These are phyloP conservation scores for Magnusiomyces suaveolens DNA, from an alignment of 1,139 yeast genomes.

Conservation along the genomic window DNA sequence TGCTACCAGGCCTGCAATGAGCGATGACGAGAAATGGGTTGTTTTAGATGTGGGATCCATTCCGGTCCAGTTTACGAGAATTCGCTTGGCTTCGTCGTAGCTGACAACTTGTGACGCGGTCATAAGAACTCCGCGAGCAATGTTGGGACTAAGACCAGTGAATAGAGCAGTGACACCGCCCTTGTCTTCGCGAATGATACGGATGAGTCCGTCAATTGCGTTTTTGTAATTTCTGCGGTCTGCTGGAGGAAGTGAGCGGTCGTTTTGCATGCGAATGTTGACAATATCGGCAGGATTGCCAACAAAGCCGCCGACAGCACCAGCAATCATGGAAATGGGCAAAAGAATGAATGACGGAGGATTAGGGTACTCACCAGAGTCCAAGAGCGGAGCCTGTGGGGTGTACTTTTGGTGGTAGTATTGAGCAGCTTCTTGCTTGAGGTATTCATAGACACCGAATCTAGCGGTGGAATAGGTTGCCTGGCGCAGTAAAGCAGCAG, in stretches of 20 bases:
- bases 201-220: slow-evolving; percentile 64
- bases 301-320: slow-evolving; percentile 72
- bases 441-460: slow-evolving; percentile 71
- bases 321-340: slow-evolving; percentile 76
- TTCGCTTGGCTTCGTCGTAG: slow-evolving; percentile 63
- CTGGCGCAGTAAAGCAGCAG: slow-evolving; percentile 75
- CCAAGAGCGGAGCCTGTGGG: slow-evolving; percentile 21
- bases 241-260: slow-evolving; percentile 54
- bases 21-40: slow-evolving; percentile 70
- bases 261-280: slow-evolving; percentile 87
- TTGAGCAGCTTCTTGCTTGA: slow-evolving; percentile 42
- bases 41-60: slow-evolving; percentile 54
- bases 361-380: neutral
- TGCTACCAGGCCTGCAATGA: slow-evolving; percentile 76
- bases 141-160: slow-evolving; percentile 69
- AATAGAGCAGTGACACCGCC: slow-evolving; percentile 48
- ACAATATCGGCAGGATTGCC: slow-evolving; percentile 88
- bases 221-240: slow-evolving; percentile 67
- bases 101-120: slow-evolving; percentile 88
- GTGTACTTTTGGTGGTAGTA: slow-evolving; percentile 20
- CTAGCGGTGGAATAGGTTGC: slow-evolving; percentile 82
- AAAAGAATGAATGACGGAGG: slow-evolving; percentile 44
- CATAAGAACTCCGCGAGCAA: slow-evolving; percentile 75
- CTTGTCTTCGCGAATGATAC: slow-evolving; percentile 50
- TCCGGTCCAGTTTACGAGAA: slow-evolving; percentile 43